Evolutionary conservation across 2,329 filamentous ascomycete genomes (phyloP), one percentile per base, ranked within the genome.

Genomic region (Fusarium xylarioides): DNA sequence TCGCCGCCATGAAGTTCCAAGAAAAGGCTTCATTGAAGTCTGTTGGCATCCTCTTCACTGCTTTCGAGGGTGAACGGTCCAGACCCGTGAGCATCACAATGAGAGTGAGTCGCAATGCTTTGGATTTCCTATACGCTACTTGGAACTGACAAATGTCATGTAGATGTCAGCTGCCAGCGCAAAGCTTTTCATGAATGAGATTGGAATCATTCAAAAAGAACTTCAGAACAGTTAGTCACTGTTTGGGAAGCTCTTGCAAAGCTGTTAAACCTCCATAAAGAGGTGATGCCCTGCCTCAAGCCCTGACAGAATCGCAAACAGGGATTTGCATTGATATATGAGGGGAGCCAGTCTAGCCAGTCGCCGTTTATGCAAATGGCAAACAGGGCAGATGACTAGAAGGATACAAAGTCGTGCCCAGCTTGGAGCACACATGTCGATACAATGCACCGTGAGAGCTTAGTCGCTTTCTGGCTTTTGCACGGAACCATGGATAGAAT

Each of bases 1-100:
- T 94, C 67, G 92, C 93, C 64, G 89, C 91, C 10, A 93, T 97
- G 88, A 90, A 90, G 49, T 94, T 97, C 78, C 91, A 94, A 68
- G 90, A 95, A 57, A 92, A 92, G 76, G 91, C 93, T 35, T 90
- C 89, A 46, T 88, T 92, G 69, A 94, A 94, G 81, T 88, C 90
- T 49, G 87, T 94, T 53, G 88, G 89, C 59, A 89, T 97, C 28
- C 78, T 91, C 42, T 91, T 92, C 75, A 91, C 88, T 2, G 90
- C 90, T 15, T 88, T 91, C 67, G 89, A 91, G 75, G 89, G 86
- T 28, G 82, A 83, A 5, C 85, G 87, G 43, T 84, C 84, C 3
- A 87, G 86, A 74, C 87, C 89, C 18, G 85, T 89, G 57, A 89
- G 85, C 76, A 85, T 91, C 65, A 88, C 90, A 67, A 85, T 91